phyloP scores from a whole-genome alignment of 2,329 filamentous ascomycete genomes.

The Polytolypa hystricis region DNA sequence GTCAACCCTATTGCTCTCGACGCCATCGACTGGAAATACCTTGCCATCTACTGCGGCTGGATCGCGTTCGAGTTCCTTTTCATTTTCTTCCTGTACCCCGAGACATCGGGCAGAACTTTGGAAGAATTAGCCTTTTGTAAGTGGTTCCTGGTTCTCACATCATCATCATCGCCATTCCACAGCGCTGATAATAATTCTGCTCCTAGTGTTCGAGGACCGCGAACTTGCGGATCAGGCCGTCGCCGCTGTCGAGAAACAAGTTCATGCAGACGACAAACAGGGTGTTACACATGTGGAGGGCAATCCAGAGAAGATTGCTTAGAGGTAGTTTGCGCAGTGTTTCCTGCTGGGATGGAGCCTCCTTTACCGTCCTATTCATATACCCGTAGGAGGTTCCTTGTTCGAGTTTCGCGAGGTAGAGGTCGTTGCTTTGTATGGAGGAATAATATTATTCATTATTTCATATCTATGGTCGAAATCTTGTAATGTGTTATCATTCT shows the following conservation, averaged over 20 bases:
- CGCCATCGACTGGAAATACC: slow-evolving; percentile 34
- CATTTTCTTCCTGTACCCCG: slow-evolving; percentile 38
- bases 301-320: background rate
- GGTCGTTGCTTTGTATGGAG: no score
- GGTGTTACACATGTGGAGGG: background rate
- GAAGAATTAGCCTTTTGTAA: slow-evolving; percentile 38
- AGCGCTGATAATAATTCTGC: background rate
- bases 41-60: slow-evolving; percentile 35
- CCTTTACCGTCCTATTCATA: no score
- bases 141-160: slow-evolving; percentile 9
- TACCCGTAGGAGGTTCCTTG: no score
- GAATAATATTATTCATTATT: no score
- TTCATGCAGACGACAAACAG: slow-evolving; percentile 16
- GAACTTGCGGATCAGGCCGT: slow-evolving; percentile 24
- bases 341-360: no score
- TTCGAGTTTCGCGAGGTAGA: no score
- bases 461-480: no score
- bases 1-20: slow-evolving; percentile 38
- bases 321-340: no score
- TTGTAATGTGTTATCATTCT: no score
- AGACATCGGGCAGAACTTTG: slow-evolving; percentile 31
- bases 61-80: slow-evolving; percentile 31
- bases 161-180: slow-evolving; percentile 1
- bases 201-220: slow-evolving; percentile 28
- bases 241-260: slow-evolving; percentile 27